Conservation (phyloP, 768 basidiomycete genomes). For the Tricholoma matsutake region DNA sequence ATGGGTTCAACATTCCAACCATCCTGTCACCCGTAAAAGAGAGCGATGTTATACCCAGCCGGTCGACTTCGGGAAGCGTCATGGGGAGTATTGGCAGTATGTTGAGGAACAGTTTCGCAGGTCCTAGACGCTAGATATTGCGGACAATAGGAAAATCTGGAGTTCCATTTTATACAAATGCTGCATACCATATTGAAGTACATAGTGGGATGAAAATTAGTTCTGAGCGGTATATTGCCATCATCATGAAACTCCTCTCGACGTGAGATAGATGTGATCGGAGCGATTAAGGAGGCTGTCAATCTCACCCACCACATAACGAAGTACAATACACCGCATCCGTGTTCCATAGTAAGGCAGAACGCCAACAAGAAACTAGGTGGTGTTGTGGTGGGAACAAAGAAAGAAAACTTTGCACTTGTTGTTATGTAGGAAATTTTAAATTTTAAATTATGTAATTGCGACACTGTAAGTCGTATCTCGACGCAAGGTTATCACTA, state of each 20-base stretch:
- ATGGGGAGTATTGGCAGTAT: conserved; percentile 22
- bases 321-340: conserved; percentile 35
- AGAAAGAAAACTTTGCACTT: conserved; percentile 14
- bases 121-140: conserved; percentile 7
- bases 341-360: conserved; percentile 51
- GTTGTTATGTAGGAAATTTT: no score
- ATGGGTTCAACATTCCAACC: conserved; percentile 61
- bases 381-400: conserved; percentile 42
- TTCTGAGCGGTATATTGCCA: conserved; percentile 47
- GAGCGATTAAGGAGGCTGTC: conserved; percentile 83
- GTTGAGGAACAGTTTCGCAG: conserved; percentile 19
- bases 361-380: conserved; percentile 54
- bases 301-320: conserved; percentile 46
- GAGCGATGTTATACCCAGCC: conserved; percentile 45
- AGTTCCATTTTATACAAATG: no score
- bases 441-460: no score
- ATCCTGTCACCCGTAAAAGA: conserved; percentile 65
- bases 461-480: no score
- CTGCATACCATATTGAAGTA: no score
- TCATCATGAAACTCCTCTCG: conserved; percentile 84
- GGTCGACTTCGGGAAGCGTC: conserved; percentile 35
- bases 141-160: background rate
- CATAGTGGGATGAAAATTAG: background rate
- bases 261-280: conserved; percentile 62
- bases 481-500: background rate